These are phyloP conservation scores for Trichosanthes truncata DNA, from an alignment of 306 rosid genomes.

Conservation along the genomic window DNA sequence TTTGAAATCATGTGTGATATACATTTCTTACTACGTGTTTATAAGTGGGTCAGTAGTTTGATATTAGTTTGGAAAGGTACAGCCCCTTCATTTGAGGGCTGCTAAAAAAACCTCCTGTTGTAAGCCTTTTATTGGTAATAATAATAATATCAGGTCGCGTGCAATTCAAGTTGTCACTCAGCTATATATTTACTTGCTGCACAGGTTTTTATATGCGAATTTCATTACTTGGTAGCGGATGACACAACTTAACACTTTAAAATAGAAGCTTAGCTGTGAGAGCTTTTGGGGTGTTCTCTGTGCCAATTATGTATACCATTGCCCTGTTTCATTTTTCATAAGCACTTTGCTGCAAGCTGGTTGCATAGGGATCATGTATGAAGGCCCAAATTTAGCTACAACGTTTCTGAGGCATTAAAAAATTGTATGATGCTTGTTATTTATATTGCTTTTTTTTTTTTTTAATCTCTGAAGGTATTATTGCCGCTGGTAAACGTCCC, in stretches of 20 bases:
- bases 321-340: background rate
- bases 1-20: background rate
- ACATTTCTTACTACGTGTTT: background rate
- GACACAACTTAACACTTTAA: background rate
- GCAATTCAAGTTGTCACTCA: background rate
- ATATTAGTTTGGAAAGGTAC: background rate
- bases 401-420: background rate
- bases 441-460: background rate
- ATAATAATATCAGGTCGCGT: background rate
- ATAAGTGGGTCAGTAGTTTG: background rate
- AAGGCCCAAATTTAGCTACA: background rate
- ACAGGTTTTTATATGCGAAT: background rate
- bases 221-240: background rate
- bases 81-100: background rate
- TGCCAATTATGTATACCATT: background rate
- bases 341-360: background rate
- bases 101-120: background rate
- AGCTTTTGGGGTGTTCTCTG: background rate
- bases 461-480: slow-evolving; percentile 39
- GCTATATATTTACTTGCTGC: background rate
- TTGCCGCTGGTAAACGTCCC: slow-evolving; percentile 82
- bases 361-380: background rate
- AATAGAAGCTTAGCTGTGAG: background rate
- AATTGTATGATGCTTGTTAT: background rate
- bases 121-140: background rate